Evolutionary conservation across 352 stramenopile genomes (phyloP), one percentile per base, ranked within the genome.

Genomic region (Aphanomyces euteiches): DNA sequence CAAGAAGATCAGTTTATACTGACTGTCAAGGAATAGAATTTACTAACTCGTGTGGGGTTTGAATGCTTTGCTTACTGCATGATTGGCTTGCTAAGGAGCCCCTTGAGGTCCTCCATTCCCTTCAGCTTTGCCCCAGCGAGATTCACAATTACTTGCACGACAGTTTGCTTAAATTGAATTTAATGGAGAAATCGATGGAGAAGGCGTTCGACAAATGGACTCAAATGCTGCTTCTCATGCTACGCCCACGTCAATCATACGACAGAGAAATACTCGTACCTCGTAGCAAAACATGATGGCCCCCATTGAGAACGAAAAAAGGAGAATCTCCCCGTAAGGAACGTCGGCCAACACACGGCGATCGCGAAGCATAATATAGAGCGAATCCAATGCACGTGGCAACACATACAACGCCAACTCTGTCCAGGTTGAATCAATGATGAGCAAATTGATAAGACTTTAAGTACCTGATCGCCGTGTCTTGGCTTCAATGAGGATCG

Each of bases 231-330:
- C 39, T 58, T 47, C 21, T 72, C 67, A 5, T 68, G 59, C 67
- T 72, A 72, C 40, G 37, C 48, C 7, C 6, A 7, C 21, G 40
- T 15, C 13, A 12, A 69, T 72, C 57, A 58, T 12, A 68, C 38
- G 4, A 67, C 43, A 50, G 43, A 50, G 43, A 50, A n/a, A 72
- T 38, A 10, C 13, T 45, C 34, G 34, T 75, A 89, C 83, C 84
- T 94, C 85, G 64, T 92, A 94, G 67, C 77, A 90, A 74, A 88
- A 89, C 87, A 93, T 93, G 74, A 94, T 87, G 53, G 86, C 75
- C 7, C 81, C 77, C 85, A 93, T 94, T 7, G 85, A 94, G 12
- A 75, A 75, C 34, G 84, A 84, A 63, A 93, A 94, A 47, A 94
- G 77, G 54, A 83, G 75, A 39, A 92, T 78, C 66, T 94, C 87